phyloP scores from a whole-genome alignment of 257 asterid genomes.

The Nicotiana otophora region DNA sequence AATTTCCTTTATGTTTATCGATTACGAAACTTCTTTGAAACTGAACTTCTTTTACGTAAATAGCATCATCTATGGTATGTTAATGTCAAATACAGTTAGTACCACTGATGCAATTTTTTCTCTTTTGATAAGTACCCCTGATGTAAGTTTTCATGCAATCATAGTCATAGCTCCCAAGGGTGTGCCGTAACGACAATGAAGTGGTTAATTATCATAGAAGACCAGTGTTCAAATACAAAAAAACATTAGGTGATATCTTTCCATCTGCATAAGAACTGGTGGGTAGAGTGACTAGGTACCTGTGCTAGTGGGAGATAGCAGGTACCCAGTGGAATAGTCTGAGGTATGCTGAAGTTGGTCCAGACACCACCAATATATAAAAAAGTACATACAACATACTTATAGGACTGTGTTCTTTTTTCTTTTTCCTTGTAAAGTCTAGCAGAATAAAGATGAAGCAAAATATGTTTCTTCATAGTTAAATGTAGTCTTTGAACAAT shows the following conservation, averaged over 20 bases:
- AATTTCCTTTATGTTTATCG: not conserved
- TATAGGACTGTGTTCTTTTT: not conserved
- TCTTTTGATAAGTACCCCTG: not conserved
- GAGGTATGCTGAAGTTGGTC: not conserved
- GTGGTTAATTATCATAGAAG: not conserved
- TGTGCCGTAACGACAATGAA: not conserved
- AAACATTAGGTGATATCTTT: not conserved
- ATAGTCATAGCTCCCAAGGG: not conserved
- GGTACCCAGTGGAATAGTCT: not conserved
- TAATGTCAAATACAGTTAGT: not conserved
- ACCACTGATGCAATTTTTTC: not conserved
- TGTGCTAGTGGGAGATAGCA: not conserved
- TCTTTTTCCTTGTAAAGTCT: not conserved
- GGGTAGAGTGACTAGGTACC: not conserved
- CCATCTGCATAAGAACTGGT: not conserved
- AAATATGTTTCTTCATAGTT: not conserved
- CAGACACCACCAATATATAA: not conserved
- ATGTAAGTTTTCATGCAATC: not conserved
- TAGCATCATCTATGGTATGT: not conserved
- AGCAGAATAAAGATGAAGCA: not conserved
- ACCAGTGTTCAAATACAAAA: not conserved
- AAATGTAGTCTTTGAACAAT: no score
- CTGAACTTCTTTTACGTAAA: not conserved
- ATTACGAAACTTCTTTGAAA: not conserved
- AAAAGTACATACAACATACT: not conserved